phyloP scores from a whole-genome alignment of 2,329 filamentous ascomycete genomes.

The Fusarium pseudograminearum region DNA sequence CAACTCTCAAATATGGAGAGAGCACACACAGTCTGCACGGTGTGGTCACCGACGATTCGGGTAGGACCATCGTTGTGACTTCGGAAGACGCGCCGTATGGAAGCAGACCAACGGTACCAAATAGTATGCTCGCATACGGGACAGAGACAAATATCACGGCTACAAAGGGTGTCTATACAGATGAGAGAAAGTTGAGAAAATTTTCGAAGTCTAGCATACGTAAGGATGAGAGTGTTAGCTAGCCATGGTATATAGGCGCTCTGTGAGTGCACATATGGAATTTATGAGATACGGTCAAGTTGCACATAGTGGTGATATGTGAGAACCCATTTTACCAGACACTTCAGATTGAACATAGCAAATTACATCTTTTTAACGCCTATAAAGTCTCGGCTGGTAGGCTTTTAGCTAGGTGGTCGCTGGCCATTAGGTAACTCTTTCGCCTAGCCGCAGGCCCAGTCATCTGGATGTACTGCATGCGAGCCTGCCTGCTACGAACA shows the following conservation, averaged over 20 bases:
- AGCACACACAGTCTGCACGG: slow-evolving; percentile 1
- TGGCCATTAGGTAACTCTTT: slow-evolving; percentile 93
- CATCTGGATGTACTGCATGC: slow-evolving; percentile 71
- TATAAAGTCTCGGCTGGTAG: slow-evolving; percentile 68
- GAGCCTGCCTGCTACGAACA: slow-evolving; percentile 65
- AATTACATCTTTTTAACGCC: rapidly evolving
- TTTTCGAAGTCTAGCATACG: neutral
- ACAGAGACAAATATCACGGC: slow-evolving; percentile 17
- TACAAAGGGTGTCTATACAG: neutral
- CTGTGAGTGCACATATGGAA: neutral
- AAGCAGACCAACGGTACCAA: neutral
- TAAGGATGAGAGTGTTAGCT: no score
- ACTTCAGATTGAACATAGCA: rapidly evolving
- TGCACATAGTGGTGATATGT: rapidly evolving
- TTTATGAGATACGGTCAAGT: neutral
- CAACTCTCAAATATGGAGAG: neutral
- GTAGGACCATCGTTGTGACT: neutral
- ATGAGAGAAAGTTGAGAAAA: neutral
- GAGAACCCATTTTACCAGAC: rapidly evolving
- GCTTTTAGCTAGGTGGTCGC: slow-evolving; percentile 80
- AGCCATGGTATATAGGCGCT: neutral
- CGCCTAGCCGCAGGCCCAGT: slow-evolving; percentile 68
- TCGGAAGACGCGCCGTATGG: neutral
- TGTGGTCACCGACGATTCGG: rapidly evolving
- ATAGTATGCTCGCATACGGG: slow-evolving; percentile 2